A percentile compares a stretch with the other conserved stretches of the same genome.
These are phyloP conservation scores for Pochonia chlamydosporia DNA, from an alignment of 2,329 filamentous ascomycete species.

Conservation along the genomic window DNA sequence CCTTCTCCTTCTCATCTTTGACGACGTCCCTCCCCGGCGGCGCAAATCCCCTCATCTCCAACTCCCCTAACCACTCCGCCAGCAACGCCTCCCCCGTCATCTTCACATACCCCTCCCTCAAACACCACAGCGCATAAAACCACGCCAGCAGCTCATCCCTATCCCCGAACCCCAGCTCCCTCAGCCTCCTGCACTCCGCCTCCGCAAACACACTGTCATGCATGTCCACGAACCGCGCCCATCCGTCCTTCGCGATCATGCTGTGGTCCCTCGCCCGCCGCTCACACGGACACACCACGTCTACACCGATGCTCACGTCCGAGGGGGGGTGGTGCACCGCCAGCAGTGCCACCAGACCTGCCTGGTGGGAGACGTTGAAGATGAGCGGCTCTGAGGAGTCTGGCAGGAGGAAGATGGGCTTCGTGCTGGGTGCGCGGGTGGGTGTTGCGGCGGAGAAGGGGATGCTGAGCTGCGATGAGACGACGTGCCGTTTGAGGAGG, in stretches of 20 bases:
- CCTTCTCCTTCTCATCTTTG: slow-evolving; percentile 8
- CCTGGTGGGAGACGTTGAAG: slow-evolving; percentile 78
- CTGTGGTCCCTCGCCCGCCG: slow-evolving; percentile 55
- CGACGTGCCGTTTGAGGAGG: slow-evolving; percentile 66
- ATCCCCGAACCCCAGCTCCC: slow-evolving; percentile 30
- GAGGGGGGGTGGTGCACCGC: slow-evolving; percentile 37
- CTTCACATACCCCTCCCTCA: slow-evolving; percentile 79
- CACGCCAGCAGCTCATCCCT: slow-evolving; percentile 47
- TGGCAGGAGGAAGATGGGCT: slow-evolving; percentile 47
- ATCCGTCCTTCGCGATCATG: slow-evolving; percentile 54
- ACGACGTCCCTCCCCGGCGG: slow-evolving; percentile 43
- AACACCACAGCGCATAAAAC: slow-evolving; percentile 75
- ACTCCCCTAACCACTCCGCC: slow-evolving; percentile 63
- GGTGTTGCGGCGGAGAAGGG: slow-evolving; percentile 56
- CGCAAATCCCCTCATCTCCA: slow-evolving; percentile 62
- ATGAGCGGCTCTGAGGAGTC: slow-evolving; percentile 42
- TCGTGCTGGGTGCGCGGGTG: slow-evolving; percentile 48
- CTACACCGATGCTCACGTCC: slow-evolving; percentile 55
- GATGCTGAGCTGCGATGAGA: slow-evolving; percentile 51
- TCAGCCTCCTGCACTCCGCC: slow-evolving; percentile 57
- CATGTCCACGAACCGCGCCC: slow-evolving; percentile 63
- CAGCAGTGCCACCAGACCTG: slow-evolving; percentile 64
- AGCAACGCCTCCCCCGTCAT: slow-evolving; percentile 74
- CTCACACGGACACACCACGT: slow-evolving; percentile 72
- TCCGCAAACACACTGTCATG: slow-evolving; percentile 65